Evolutionary conservation across 345 rosid species (phyloP).

Genomic region (Pistacia vera): DNA sequence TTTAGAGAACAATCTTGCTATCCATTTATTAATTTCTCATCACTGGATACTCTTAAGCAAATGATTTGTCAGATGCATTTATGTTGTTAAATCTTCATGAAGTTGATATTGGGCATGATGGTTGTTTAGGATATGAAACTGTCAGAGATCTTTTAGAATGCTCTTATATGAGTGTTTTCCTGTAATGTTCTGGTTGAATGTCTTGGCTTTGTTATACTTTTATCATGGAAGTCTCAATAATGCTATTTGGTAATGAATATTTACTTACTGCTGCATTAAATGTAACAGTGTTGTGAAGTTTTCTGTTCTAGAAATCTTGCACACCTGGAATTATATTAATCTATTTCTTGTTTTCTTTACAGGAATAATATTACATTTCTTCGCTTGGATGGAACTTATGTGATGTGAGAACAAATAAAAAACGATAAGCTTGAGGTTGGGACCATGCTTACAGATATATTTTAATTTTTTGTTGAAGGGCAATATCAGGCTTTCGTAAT

Average conservation of each 20-base stretch:
- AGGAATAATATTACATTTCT: constrained; percentile 75
- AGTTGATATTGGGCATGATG: not conserved
- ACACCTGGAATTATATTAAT: not conserved
- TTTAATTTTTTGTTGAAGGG: too few species aligned
- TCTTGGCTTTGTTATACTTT: not conserved
- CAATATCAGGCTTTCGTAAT: too few species aligned
- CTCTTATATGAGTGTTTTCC: not conserved
- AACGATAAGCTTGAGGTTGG: too few species aligned
- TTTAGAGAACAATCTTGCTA: not conserved
- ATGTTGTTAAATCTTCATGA: not conserved
- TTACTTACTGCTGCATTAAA: not conserved
- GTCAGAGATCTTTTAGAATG: constrained; percentile 3
- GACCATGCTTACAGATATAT: too few species aligned
- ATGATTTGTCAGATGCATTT: not conserved
- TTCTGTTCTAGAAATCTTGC: not conserved
- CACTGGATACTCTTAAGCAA: not conserved
- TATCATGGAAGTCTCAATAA: not conserved
- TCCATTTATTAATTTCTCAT: not conserved
- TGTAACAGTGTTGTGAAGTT: not conserved
- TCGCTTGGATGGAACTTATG: constrained; percentile 80
- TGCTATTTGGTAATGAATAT: not conserved
- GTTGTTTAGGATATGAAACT: not conserved
- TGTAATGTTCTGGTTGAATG: not conserved
- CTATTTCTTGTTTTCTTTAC: constrained; percentile 25
- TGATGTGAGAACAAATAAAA: too few species aligned